phyloP scores from a whole-genome alignment of 1,139 yeast genomes.

The Eremothecium gossypii region DNA sequence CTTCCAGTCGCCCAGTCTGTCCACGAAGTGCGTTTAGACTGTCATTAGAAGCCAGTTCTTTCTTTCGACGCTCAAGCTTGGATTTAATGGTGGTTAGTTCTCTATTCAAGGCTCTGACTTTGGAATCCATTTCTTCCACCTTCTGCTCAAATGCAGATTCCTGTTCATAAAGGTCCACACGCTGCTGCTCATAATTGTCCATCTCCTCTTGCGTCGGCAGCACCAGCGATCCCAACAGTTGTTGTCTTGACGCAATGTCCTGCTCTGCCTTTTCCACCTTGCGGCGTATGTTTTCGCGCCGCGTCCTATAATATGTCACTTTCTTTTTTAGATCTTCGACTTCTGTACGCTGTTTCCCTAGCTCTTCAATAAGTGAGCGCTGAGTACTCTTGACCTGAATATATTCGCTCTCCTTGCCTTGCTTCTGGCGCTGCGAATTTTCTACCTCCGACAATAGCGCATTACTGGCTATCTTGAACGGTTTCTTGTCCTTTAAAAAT shows the following conservation, averaged over 20 bases:
- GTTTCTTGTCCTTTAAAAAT: conserved; percentile 18
- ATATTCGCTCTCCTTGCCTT: conserved; percentile 4
- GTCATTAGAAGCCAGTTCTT: conserved; percentile 1
- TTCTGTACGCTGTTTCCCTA: conserved; percentile 9
- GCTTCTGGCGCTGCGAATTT: conserved; percentile 10
- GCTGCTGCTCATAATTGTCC: neutral
- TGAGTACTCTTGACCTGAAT: neutral
- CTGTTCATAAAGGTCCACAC: conserved; percentile 5
- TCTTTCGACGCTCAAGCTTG: conserved; percentile 32
- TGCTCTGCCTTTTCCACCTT: conserved; percentile 22
- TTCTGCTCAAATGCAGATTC: conserved; percentile 14
- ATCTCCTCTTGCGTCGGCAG: conserved; percentile 16
- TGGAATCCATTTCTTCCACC: conserved; percentile 14
- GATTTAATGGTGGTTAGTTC: neutral
- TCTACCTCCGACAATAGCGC: conserved; percentile 4
- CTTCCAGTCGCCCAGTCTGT: conserved; percentile 26
- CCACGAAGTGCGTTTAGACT: conserved; percentile 34
- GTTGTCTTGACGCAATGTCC: conserved; percentile 20
- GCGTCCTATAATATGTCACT: conserved; percentile 18
- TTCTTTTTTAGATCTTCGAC: conserved; percentile 22
- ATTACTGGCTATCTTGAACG: conserved; percentile 10
- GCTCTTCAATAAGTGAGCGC: conserved; percentile 7
- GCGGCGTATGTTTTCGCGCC: conserved; percentile 18
- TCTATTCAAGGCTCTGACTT: conserved; percentile 11
- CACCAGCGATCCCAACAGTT: conserved; percentile 16